A percentile compares a stretch with the other conserved stretches of the same genome.
Conservation (phyloP, 2,329 filamentous ascomycete genomes). For the Nemania sp. region DNA sequence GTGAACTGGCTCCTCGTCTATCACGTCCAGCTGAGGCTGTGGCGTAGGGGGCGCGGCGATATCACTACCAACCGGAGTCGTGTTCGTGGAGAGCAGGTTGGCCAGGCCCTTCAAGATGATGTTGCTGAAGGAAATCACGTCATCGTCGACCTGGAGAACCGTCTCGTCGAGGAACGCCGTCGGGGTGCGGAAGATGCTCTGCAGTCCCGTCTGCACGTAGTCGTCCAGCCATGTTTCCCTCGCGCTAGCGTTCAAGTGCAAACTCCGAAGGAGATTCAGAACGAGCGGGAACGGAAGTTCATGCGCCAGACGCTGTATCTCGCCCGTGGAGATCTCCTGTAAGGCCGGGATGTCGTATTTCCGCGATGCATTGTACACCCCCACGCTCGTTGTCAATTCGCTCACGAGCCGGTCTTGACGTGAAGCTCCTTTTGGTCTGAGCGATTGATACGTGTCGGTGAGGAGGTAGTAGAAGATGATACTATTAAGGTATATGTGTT, state of each 20-base stretch:
- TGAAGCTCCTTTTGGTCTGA: conserved; percentile 25
- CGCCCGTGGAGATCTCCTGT: conserved; percentile 23
- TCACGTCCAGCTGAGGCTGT: conserved; percentile 1
- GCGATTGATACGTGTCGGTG: conserved; percentile 31
- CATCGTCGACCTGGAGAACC: conserved; percentile 7
- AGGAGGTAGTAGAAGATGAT: conserved; percentile 33
- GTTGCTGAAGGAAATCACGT: conserved; percentile 21
- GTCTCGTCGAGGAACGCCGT: conserved; percentile 20
- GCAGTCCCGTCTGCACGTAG: conserved; percentile 19
- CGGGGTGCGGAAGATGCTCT: conserved; percentile 14
- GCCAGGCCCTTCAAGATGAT: conserved; percentile 23
- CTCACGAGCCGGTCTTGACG: conserved; percentile 15
- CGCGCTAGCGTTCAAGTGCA: conserved; percentile 10
- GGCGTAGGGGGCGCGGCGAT: background rate
- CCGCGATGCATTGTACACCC: conserved; percentile 24
- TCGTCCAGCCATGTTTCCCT: conserved; percentile 21
- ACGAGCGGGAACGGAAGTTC: conserved; percentile 23
- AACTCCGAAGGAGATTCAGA: conserved; percentile 17
- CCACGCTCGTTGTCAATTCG: conserved; percentile 29
- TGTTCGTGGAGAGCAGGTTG: conserved; percentile 12
- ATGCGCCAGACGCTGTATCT: conserved; percentile 29
- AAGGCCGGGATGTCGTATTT: conserved; percentile 26
- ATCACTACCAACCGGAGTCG: background rate
- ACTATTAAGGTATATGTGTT: background rate
- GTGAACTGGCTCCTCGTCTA: conserved; percentile 1